Base-by-base conservation (phyloP, 106 monocot genomes). In the Acorus calamus region DNA sequence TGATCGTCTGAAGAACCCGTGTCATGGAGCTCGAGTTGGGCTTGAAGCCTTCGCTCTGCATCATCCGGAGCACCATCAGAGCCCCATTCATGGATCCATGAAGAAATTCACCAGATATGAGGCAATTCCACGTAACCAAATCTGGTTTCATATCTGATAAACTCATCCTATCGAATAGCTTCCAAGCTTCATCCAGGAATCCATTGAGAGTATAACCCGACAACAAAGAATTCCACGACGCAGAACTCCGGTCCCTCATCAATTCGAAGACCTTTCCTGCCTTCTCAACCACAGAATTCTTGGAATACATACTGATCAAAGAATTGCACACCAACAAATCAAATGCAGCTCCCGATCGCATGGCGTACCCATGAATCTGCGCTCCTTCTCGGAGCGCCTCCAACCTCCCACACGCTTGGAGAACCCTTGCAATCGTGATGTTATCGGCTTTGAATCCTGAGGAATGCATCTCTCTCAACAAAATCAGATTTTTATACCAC, bases 211-310 rank as follows among this genome's bases (percentile, higher is more conserved):
- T 72, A 59, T 71, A 79, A 62, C 82, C 76, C 55, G 82, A 79
- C 64, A 86, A 73, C 49, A 86, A 77, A 48, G 82, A 76, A 65
- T 86, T 86, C 86, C 86, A 86, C 4, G 86, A 76, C 2, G 82
- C 82, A 4, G 79, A 12, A 46, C 59, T 79, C 65, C 57, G 57
- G 8, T 11, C 54, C 52, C 43, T 54, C 3, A 79, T 82, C 3
- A 64, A 62, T 42, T 79, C 70, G 61, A 86, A 82, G 50, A 82
- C 79, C 50, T 61, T 70, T 50, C 67, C 73, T 7, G 86, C 86
- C 5, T 61, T 42, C 14, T 63, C 61, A 5, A 79, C 56, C 2
- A 61, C 59, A 61, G 66, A 62, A 50, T 76, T 82, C 72, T 79
- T 79, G 47, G 79, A 76, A 66, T 86, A 86, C 86, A 86, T 86